Base-by-base conservation (phyloP, 1,284 basidiomycete species). In the Schizophyllum amplum region DNA sequence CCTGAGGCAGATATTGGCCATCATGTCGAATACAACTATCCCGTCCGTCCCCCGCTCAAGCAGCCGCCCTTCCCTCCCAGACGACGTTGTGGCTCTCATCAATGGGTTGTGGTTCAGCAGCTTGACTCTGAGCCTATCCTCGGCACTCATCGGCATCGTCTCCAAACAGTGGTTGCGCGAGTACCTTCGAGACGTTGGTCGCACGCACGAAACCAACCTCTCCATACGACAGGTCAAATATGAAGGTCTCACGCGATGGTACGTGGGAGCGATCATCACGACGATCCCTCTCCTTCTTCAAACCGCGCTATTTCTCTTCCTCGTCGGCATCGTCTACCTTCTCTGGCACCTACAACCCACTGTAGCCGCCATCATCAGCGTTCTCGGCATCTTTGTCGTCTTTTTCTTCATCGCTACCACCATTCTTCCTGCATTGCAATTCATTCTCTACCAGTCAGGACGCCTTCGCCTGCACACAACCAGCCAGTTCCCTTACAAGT, bases 131-230 rank as follows among this genome's bases (percentile, higher is more conserved):
- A 73, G 71, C 55, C 68, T 77, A 20, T 71, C 71, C 5, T 69
- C 72, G 9, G 75, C 75, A 4, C 63, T 77, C 4, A 65, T 75
- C 51, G 71, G 74, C 17, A 75, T 76, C 71, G 68, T 77, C 1
- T 71, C 70, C 7, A 76, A 77, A 55, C 75, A 76, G 62, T 78
- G 76, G 76, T 63, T 77, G 5, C 70, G 75, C 51, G 66, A 67
- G 24, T 75, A 73, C 51, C 61, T 63, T 1, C 69, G 71, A 20
- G 67, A 68, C 54, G 24, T 22, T 13, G 27, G 17, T 11, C 22
- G 21, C 15, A 3, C 21, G 9, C 48, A 25, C 3, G 15, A 48
- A 15, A 26, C 47, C 17, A 25, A 33, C 13, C 25, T 46, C 15
- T 21, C 33, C 11, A 26, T 51, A 1, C 70, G 74, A 2, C 73